A percentile compares a stretch with the other conserved stretches of the same genome.
Evolutionary conservation across 495 filamentous ascomycete genomes (phyloP).

Genomic region (Penicillium parvum): DNA sequence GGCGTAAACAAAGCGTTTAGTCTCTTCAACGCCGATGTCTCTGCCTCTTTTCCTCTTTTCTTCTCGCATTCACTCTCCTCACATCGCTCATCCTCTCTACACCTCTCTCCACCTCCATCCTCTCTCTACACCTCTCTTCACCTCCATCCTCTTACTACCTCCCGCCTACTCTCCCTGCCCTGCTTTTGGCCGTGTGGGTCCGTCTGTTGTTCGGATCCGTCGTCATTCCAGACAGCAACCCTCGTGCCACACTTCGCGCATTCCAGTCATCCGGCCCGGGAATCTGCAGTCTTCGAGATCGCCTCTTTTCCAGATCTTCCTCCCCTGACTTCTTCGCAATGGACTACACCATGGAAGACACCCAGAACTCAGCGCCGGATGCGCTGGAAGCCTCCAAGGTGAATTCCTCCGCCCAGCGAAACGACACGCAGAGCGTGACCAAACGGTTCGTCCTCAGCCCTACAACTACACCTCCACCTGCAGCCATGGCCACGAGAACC

Average conservation of each 20-base stretch:
- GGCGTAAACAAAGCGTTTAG: constrained; percentile 11
- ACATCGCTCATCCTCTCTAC: neutral
- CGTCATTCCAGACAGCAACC: constrained; percentile 42
- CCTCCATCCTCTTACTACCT: constrained; percentile 1
- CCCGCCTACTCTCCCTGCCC: constrained; percentile 3
- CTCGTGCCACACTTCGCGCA: constrained; percentile 29
- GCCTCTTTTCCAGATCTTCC: constrained; percentile 2
- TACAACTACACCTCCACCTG: neutral
- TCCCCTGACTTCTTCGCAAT: constrained; percentile 31
- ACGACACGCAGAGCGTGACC: constrained; percentile 68
- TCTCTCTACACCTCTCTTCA: neutral
- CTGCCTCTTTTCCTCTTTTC: constrained; percentile 1
- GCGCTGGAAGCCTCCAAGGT: constrained; percentile 57
- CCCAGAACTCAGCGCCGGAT: constrained; percentile 66
- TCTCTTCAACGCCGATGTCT: neutral
- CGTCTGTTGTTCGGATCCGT: constrained; percentile 33
- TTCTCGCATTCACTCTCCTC: constrained; percentile 3
- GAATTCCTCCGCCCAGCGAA: constrained; percentile 48
- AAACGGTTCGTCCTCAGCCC: constrained; percentile 59
- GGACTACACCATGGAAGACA: constrained; percentile 67
- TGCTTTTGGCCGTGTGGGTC: constrained; percentile 21
- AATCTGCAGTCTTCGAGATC: constrained; percentile 16
- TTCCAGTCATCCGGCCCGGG: constrained; percentile 20
- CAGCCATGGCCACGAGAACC: no score
- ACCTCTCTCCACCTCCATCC: neutral